These are phyloP conservation scores for Phoenix dactylifera DNA, from an alignment of 176 grass and related monocot species.

Conservation along the genomic window DNA sequence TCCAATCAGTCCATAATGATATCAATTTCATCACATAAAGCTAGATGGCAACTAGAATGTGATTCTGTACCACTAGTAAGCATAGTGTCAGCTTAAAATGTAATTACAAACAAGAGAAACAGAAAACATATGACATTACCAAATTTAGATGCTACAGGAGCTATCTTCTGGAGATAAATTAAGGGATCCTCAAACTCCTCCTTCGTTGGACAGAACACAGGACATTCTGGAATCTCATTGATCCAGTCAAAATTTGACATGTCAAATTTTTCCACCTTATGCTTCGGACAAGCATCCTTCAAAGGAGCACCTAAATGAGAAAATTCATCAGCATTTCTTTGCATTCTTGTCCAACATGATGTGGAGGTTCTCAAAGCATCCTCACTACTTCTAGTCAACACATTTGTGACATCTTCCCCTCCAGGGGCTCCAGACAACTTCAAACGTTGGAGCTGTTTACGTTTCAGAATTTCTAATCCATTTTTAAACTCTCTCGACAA, in stretches of 20 bases:
- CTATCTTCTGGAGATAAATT: slow-evolving; percentile 72
- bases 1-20: too few species aligned
- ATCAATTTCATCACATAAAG: too few species aligned
- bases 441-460: slow-evolving; percentile 41
- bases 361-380: slow-evolving; percentile 47
- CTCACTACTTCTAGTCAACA: slow-evolving; percentile 50
- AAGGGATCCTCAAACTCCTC: slow-evolving; percentile 83
- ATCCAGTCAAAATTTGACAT: slow-evolving; percentile 79
- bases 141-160: slow-evolving; percentile 57
- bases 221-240: slow-evolving; percentile 71
- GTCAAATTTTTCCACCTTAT: slow-evolving; percentile 58
- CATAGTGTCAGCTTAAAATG: too few species aligned
- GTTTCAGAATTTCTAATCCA: slow-evolving; percentile 49
- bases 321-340: slow-evolving; percentile 16
- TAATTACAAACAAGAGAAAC: too few species aligned
- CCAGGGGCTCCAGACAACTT: slow-evolving; percentile 25
- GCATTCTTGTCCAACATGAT: slow-evolving; percentile 44
- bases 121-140: slow-evolving; percentile 31
- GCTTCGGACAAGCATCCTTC: slow-evolving; percentile 63
- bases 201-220: slow-evolving; percentile 65
- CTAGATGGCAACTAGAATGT: too few species aligned
- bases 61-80: too few species aligned
- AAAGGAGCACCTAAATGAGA: slow-evolving; percentile 12
- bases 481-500: slow-evolving; percentile 48
- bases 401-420: neutral